Percentiles rank a stretch among this genome's conserved stretches.
phyloP scores from a whole-genome alignment of 257 asterid species.

The Capsicum chinense region DNA sequence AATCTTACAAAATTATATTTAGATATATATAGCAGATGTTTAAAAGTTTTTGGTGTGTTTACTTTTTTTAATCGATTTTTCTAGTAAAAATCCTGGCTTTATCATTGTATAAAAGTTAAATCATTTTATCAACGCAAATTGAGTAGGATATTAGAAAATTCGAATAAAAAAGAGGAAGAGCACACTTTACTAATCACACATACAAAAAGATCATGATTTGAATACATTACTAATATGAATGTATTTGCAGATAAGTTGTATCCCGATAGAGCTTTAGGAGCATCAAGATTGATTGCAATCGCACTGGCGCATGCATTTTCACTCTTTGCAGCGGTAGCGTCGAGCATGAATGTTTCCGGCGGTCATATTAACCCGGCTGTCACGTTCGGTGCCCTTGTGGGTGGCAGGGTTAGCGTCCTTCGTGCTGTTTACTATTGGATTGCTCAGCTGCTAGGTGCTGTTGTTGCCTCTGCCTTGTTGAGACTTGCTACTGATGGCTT shows the following conservation, averaged over 20 bases:
- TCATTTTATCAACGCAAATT: background rate
- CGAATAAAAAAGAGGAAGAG: background rate
- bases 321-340: slow-evolving; percentile 78
- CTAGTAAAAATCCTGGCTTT: background rate
- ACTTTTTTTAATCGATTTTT: too few species aligned
- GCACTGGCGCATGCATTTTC: slow-evolving; percentile 80
- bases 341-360: slow-evolving; percentile 89
- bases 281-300: slow-evolving; percentile 58
- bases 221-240: background rate
- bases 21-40: background rate
- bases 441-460: slow-evolving; percentile 90
- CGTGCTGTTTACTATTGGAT: slow-evolving; percentile 87
- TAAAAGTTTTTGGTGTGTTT: too few species aligned
- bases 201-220: background rate
- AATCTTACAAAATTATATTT: too few species aligned
- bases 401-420: slow-evolving; percentile 74
- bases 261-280: slow-evolving; percentile 48
- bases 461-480: slow-evolving; percentile 69
- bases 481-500: slow-evolving; percentile 72
- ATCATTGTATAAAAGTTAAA: background rate
- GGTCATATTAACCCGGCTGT: slow-evolving; percentile 94
- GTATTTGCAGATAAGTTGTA: slow-evolving; percentile 61
- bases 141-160: too few species aligned
- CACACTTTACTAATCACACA: background rate
- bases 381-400: slow-evolving; percentile 87